phyloP scores from a whole-genome alignment of 1,284 basidiomycete species.

The Malassezia psittaci region DNA sequence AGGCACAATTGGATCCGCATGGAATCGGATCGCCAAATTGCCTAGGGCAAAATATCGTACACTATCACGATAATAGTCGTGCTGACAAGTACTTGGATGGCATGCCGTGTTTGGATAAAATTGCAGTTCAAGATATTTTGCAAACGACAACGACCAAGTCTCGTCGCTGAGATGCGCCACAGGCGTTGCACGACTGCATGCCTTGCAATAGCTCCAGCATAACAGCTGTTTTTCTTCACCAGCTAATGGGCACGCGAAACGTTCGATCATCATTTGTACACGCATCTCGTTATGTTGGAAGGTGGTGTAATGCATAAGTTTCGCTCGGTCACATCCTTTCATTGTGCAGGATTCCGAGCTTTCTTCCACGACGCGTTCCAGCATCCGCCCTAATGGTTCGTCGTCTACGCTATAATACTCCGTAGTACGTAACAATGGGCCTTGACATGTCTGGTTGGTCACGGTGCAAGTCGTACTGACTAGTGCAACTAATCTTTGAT shows the following conservation, averaged over 20 bases:
- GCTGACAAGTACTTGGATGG: constrained; percentile 69
- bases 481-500: constrained; percentile 72
- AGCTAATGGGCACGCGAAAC: constrained; percentile 47
- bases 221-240: constrained; percentile 62
- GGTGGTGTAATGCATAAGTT: constrained; percentile 73
- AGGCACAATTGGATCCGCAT: constrained; percentile 70
- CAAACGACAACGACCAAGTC: constrained; percentile 84
- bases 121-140: constrained; percentile 81
- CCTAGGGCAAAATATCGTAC: constrained; percentile 76
- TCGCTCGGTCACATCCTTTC: constrained; percentile 70
- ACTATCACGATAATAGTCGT: constrained; percentile 89
- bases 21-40: constrained; percentile 69
- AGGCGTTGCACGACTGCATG: constrained; percentile 54
- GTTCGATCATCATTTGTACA: constrained; percentile 58
- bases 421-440: constrained; percentile 57
- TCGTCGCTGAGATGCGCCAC: constrained; percentile 84
- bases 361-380: constrained; percentile 68
- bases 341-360: constrained; percentile 62
- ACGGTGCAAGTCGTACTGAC: constrained; percentile 63
- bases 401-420: constrained; percentile 89
- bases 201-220: constrained; percentile 81
- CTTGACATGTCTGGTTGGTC: constrained; percentile 51
- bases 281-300: constrained; percentile 80
- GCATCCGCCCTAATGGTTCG: constrained; percentile 79
- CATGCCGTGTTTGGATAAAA: constrained; percentile 74